phyloP scores from a whole-genome alignment of 306 rosid genomes.

The Malus sieversii region DNA sequence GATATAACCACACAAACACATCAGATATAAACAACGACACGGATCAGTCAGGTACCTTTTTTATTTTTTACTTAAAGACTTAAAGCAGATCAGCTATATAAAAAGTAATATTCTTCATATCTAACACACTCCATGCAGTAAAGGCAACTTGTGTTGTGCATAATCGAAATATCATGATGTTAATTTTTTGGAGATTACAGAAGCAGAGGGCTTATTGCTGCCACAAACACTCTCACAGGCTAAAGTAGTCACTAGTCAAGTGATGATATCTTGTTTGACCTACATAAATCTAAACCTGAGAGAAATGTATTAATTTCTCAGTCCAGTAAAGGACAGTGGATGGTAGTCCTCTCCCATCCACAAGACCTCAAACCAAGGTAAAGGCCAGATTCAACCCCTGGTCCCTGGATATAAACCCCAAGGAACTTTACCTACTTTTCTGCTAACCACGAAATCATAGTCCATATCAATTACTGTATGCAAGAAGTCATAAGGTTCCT shows the following conservation, averaged over 20 bases:
- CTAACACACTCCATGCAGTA: background rate
- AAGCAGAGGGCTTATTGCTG: background rate
- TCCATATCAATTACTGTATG: background rate
- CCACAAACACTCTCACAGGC: background rate
- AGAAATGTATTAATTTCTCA: background rate
- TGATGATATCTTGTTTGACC: background rate
- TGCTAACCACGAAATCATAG: background rate
- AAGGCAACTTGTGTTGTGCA: background rate
- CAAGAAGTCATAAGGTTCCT: background rate
- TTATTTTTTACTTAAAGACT: background rate
- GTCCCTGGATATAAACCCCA: background rate
- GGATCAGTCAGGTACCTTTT: background rate
- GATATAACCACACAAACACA: conserved; percentile 5
- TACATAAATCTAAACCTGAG: background rate
- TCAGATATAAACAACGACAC: background rate
- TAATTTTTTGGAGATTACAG: background rate
- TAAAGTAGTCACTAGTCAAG: background rate
- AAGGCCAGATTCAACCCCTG: background rate
- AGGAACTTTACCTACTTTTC: background rate
- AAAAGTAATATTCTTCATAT: background rate
- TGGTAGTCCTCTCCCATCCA: background rate
- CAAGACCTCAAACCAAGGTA: background rate
- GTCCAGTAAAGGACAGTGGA: background rate
- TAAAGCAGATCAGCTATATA: background rate
- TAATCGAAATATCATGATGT: background rate